A percentile compares a stretch with the other conserved stretches of the same genome.
Conservation (phyloP, 2,329 filamentous ascomycete genomes). For the Cercospora sp. region DNA sequence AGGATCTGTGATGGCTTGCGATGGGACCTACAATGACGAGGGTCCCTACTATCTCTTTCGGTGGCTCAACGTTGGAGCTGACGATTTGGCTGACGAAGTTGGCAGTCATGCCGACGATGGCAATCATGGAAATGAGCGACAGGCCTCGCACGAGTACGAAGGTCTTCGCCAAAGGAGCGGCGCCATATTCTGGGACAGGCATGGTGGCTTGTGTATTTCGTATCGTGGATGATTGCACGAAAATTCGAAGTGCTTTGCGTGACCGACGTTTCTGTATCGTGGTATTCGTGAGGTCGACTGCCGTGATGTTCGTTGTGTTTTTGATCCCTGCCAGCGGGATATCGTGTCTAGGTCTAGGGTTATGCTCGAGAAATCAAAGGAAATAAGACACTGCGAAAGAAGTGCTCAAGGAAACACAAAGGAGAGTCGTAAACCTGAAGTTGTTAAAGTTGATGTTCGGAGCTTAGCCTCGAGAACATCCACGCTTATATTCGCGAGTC, state of each 20-base stretch:
- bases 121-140: conserved; percentile 69
- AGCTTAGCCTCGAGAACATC: not conserved
- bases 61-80: conserved; percentile 62
- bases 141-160: conserved; percentile 73
- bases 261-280: conserved; percentile 11
- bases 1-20: not conserved
- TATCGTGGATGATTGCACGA: not conserved
- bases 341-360: conserved; percentile 14
- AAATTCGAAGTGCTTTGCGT: conserved; percentile 16
- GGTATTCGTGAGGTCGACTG: conserved; percentile 2
- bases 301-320: conserved; percentile 14
- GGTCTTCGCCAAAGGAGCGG: conserved; percentile 67
- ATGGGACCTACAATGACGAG: conserved; percentile 68
- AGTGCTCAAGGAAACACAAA: conserved; percentile 14
- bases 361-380: conserved; percentile 1
- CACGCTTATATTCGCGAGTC: conserved; percentile 19
- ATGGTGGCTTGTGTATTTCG: conserved; percentile 40
- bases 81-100: conserved; percentile 82
- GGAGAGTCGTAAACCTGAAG: conserved; percentile 20
- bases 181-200: conserved; percentile 63
- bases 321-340: conserved; percentile 32
- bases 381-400: conserved; percentile 1
- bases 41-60: conserved; percentile 73
- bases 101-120: conserved; percentile 75
- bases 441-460: conserved; percentile 6